Evolutionary conservation across 306 rosid genomes (phyloP).

Genomic region (Gleditsia sinensis): DNA sequence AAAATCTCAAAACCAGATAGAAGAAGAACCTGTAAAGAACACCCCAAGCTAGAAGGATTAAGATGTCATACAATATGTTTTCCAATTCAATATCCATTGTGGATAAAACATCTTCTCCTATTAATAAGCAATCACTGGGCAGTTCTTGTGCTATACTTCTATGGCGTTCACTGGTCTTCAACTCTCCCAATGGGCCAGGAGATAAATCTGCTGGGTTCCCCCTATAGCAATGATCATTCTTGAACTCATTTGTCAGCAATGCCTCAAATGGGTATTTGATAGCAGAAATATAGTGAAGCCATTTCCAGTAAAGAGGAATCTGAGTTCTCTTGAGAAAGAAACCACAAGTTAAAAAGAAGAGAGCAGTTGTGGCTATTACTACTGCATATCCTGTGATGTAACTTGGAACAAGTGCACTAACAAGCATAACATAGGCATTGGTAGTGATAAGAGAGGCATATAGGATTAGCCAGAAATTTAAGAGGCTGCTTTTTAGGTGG

Average conservation of each 20-base stretch:
- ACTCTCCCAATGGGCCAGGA: conserved; percentile 69
- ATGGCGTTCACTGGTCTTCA: conserved; percentile 45
- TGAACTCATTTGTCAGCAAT: conserved; percentile 75
- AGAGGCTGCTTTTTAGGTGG: conserved; percentile 49
- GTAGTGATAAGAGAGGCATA: conserved; percentile 82
- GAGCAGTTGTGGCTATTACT: conserved; percentile 90
- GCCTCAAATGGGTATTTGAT: conserved; percentile 92
- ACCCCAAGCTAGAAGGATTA: conserved; percentile 91
- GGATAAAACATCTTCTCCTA: conserved; percentile 72
- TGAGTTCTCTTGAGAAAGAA: conserved; percentile 73
- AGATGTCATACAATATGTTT: conserved; percentile 61
- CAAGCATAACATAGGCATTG: conserved; percentile 86
- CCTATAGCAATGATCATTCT: conserved; percentile 56
- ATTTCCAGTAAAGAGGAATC: conserved; percentile 65
- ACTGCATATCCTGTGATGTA: conserved; percentile 87
- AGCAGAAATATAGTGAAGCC: conserved; percentile 89
- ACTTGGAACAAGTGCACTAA: conserved; percentile 91
- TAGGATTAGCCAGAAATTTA: conserved; percentile 73
- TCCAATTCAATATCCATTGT: conserved; percentile 59
- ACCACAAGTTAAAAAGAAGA: conserved; percentile 87
- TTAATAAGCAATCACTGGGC: conserved; percentile 45
- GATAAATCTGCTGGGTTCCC: conserved; percentile 57
- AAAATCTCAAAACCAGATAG: conserved; percentile 88
- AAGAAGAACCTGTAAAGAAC: conserved; percentile 78
- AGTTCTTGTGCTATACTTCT: not conserved